A percentile compares a stretch with the other conserved stretches of the same genome.
Conservation (phyloP, 1,139 yeast species). For the Sugiyamaella pinicola region DNA sequence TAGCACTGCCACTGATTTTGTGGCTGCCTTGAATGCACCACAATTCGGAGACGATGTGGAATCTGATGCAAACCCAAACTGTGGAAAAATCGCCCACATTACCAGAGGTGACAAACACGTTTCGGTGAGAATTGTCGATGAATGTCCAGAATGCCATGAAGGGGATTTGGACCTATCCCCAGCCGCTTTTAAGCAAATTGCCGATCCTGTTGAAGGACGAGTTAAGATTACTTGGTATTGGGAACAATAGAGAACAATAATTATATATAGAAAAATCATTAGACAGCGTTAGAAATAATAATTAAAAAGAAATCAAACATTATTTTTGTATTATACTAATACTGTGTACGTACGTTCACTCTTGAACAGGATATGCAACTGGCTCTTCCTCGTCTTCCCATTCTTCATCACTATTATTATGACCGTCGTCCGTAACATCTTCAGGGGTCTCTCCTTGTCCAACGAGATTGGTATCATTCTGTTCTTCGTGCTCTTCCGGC, state of each 20-base stretch:
- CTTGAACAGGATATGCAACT: not conserved
- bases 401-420: not conserved
- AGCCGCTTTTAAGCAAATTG: constrained; percentile 52
- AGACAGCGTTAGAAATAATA: no score
- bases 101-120: constrained; percentile 49
- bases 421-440: not conserved
- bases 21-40: constrained; percentile 45
- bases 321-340: no score
- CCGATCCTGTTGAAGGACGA: constrained; percentile 50
- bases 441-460: not conserved
- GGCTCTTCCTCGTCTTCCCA: not conserved
- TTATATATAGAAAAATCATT: not conserved
- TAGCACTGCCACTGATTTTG: constrained; percentile 50
- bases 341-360: not conserved
- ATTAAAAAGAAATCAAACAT: no score
- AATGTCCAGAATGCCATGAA: constrained; percentile 53
- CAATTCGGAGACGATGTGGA: constrained; percentile 39
- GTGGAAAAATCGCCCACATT: constrained; percentile 53
- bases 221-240: constrained; percentile 51
- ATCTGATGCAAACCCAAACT: constrained; percentile 48
- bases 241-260: constrained; percentile 35
- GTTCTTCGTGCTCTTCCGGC: not conserved
- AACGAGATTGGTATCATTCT: not conserved
- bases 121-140: constrained; percentile 53
- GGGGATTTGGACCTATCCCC: constrained; percentile 56